These are phyloP conservation scores for Cryptosporidium tyzzeri DNA, from an alignment of 169 alveolate genomes.

Conservation along the genomic window DNA sequence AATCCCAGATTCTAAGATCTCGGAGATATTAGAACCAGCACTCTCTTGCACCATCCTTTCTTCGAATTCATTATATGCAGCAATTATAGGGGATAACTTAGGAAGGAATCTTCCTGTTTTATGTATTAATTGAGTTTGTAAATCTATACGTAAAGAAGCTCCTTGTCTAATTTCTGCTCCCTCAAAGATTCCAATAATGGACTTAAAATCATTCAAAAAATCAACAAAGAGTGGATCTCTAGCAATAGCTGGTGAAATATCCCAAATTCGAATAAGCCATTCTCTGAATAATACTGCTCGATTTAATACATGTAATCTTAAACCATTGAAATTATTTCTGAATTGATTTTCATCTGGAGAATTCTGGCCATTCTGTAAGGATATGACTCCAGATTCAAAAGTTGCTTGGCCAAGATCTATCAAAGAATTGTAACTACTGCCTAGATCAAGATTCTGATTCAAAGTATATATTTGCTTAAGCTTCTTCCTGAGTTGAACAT, in stretches of 20 bases:
- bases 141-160: background rate
- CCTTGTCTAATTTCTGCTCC: background rate
- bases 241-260: background rate
- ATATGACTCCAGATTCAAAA: background rate
- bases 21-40: background rate
- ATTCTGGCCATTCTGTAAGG: background rate
- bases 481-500: conserved; percentile 11
- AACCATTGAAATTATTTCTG: background rate
- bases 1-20: background rate
- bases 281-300: conserved; percentile 48
- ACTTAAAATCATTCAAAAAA: background rate
- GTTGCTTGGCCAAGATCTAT: conserved; percentile 10
- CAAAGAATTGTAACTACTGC: background rate
- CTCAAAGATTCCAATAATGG: background rate
- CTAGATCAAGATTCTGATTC: background rate
- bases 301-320: conserved; percentile 1
- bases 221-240: conserved; percentile 3
- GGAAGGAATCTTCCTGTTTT: background rate
- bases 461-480: background rate
- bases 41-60: background rate
- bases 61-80: background rate
- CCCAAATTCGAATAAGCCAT: conserved; percentile 49
- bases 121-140: background rate
- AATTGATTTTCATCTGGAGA: background rate
- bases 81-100: background rate